Evolutionary conservation across 2,329 filamentous ascomycete species (phyloP).

Genomic region (Myriosclerotinia duriaeana): DNA sequence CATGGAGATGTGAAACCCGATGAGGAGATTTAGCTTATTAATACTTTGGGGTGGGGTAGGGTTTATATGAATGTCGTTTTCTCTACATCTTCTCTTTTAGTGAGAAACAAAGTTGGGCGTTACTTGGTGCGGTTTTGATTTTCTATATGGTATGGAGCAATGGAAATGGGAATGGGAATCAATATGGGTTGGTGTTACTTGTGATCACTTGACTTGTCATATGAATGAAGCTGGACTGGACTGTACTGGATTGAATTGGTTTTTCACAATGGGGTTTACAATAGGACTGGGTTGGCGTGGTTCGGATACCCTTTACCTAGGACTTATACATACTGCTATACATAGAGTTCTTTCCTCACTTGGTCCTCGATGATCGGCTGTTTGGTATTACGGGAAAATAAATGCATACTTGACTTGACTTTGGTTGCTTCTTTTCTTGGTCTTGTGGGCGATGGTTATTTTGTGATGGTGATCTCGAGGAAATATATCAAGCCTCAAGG

Average conservation of each 20-base stretch:
- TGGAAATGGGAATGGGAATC: background rate
- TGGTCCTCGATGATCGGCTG: too few species aligned
- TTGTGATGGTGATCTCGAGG: too few species aligned
- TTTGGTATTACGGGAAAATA: too few species aligned
- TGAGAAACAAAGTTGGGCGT: background rate
- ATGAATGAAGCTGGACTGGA: slow-evolving; percentile 8
- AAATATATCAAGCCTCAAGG: too few species aligned
- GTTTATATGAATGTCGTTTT: background rate
- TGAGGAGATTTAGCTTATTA: background rate
- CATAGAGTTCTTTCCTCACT: too few species aligned
- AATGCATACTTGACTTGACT: too few species aligned
- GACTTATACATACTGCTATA: too few species aligned
- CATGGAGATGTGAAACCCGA: slow-evolving; percentile 46
- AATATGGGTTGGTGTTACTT: background rate
- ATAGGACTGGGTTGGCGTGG: background rate
- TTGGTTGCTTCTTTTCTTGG: too few species aligned
- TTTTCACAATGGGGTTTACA: background rate
- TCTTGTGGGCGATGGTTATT: too few species aligned
- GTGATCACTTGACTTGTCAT: background rate
- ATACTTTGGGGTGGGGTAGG: background rate
- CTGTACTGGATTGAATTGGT: background rate
- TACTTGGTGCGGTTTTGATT: background rate
- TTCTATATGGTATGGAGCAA: slow-evolving; percentile 7
- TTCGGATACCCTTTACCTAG: background rate
- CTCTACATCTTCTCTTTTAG: background rate